Conservation (phyloP, 495 filamentous ascomycete genomes). For the Hypoxylon cercidicola region DNA sequence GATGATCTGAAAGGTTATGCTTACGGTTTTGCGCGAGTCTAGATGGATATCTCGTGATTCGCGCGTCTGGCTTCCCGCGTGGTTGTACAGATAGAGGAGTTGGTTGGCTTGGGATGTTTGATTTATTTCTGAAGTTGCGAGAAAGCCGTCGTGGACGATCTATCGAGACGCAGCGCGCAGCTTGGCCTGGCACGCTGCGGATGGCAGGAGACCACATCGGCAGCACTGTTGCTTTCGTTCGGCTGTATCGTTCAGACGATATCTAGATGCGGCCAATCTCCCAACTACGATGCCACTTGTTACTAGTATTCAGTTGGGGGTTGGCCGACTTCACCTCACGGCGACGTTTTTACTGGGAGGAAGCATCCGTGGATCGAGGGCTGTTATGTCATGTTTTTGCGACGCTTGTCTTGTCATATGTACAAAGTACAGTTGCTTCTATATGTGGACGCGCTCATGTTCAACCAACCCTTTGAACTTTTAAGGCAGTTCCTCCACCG, state of each 20-base stretch:
- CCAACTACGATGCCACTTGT: conserved; percentile 4
- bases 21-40: conserved; percentile 29
- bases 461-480: conserved; percentile 25
- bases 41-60: conserved; percentile 22
- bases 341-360: conserved; percentile 35
- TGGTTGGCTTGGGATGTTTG: conserved; percentile 39
- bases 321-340: conserved; percentile 37
- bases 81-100: conserved; percentile 44
- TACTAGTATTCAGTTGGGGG: conserved; percentile 14
- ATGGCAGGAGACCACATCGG: conserved; percentile 42
- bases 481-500: conserved; percentile 20
- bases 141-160: conserved; percentile 22
- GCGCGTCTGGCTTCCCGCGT: conserved; percentile 28
- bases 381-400: conserved; percentile 12
- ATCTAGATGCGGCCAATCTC: conserved; percentile 37
- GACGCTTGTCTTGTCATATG: conserved; percentile 21
- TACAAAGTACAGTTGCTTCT: conserved; percentile 36
- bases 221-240: conserved; percentile 40
- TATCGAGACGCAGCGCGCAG: conserved; percentile 23
- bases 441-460: conserved; percentile 22
- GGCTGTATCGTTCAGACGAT: conserved; percentile 31
- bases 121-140: conserved; percentile 38
- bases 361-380: conserved; percentile 30
- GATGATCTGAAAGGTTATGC: conserved; percentile 39
- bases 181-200: conserved; percentile 39